These are phyloP conservation scores for Xylariales sp. DNA, from an alignment of 2,329 filamentous ascomycete genomes.

Conservation along the genomic window DNA sequence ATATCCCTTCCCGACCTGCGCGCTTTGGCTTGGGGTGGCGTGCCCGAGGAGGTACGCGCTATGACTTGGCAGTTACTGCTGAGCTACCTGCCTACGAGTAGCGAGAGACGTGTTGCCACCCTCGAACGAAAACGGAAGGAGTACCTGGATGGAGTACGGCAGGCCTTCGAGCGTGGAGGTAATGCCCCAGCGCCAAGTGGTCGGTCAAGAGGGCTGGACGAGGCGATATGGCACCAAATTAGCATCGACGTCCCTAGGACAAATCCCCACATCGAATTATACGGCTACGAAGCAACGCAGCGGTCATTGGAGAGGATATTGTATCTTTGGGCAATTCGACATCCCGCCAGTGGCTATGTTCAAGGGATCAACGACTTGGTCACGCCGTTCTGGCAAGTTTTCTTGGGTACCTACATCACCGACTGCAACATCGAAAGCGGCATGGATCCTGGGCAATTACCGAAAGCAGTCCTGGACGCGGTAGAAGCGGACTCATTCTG, in stretches of 20 bases:
- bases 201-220: constrained; percentile 69
- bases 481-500: constrained; percentile 98
- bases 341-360: constrained; percentile 95
- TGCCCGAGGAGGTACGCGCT: constrained; percentile 90
- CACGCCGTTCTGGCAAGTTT: constrained; percentile 97
- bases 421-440: constrained; percentile 86
- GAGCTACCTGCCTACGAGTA: constrained; percentile 94
- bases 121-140: constrained; percentile 94
- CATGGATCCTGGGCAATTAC: constrained; percentile 95
- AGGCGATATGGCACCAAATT: constrained; percentile 99
- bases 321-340: constrained; percentile 95
- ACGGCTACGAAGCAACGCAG: constrained; percentile 94
- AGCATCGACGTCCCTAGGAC: constrained; percentile 96
- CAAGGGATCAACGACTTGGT: constrained; percentile 98
- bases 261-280: constrained; percentile 91
- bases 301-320: constrained; percentile 89
- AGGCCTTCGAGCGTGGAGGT: constrained; percentile 64
- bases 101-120: constrained; percentile 82
- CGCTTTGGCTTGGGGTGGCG: constrained; percentile 85
- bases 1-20: constrained; percentile 82
- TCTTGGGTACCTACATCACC: constrained; percentile 91
- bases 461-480: constrained; percentile 84
- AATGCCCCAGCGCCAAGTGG: constrained; percentile 34
- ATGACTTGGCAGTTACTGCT: constrained; percentile 99
- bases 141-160: constrained; percentile 85